Percentiles rank a stretch among this genome's conserved stretches.
Conservation (phyloP, 805 yeast species). For the Hanseniaspora lindneri region DNA sequence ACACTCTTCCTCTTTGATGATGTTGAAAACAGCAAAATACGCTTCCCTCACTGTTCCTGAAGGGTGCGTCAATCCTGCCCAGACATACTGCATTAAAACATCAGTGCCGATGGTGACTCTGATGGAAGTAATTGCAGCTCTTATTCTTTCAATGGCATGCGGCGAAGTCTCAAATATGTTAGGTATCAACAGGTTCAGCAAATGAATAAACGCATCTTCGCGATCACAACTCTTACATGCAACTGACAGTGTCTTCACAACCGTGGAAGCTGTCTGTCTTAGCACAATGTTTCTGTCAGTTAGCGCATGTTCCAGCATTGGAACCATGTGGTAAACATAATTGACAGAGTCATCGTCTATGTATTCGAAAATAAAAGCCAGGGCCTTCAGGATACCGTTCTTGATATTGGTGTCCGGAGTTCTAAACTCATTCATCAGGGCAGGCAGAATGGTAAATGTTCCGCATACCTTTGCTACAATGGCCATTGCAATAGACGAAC, state of each 20-base stretch:
- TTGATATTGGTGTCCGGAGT: constrained; percentile 88
- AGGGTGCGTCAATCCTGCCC: constrained; percentile 90
- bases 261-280: constrained; percentile 89
- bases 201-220: constrained; percentile 76
- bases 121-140: constrained; percentile 68
- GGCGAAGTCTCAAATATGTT: constrained; percentile 91
- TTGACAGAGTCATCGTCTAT: constrained; percentile 69
- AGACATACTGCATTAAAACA: constrained; percentile 54
- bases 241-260: constrained; percentile 67
- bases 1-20: constrained; percentile 57
- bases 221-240: constrained; percentile 63
- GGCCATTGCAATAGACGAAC: constrained; percentile 96
- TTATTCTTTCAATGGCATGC: constrained; percentile 72
- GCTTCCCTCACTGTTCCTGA: constrained; percentile 74
- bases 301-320: constrained; percentile 76
- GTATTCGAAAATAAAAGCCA: constrained; percentile 86
- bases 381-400: constrained; percentile 84
- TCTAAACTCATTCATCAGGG: constrained; percentile 87
- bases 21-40: constrained; percentile 76
- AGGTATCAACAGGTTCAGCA: constrained; percentile 71
- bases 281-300: constrained; percentile 86
- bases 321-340: constrained; percentile 67
- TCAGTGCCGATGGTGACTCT: constrained; percentile 69
- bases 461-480: constrained; percentile 89
- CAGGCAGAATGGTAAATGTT: constrained; percentile 88